Evolutionary conservation across 305 asterid genomes (phyloP), one percentile per base, ranked within the genome.

Genomic region (Plantago rigida): DNA sequence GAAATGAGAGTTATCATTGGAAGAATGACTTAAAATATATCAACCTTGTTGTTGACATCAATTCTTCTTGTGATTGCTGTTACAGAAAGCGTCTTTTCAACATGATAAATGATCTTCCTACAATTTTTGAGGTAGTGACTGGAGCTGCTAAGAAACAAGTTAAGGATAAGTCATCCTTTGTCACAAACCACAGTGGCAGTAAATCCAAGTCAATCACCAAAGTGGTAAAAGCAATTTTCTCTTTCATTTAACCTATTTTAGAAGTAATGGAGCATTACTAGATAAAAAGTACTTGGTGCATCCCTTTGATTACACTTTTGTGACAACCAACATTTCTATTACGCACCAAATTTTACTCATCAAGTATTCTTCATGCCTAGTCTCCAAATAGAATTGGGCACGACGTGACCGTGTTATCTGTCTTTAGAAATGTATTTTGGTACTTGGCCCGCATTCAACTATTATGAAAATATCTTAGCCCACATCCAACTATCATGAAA

Each of bases 51-150:
- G 45, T 41, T 62, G 29, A 50, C 58, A 59, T 70, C 64, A 47
- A 26, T 14, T 58, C 59, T 52, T 62, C 9, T 59, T 59, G 53
- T 60, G 65, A 45, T 8, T 46, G 17, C 60, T 56, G 44, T 51
- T 81, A 78, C 89, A 88, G 96, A 84, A 81, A 72, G 59, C 84
- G 80, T 50, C 85, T 86, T 49, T 88, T 86, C 84, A 75, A 71
- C 71, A 78, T 86, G 95, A 81, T 84, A 57, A 81, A 86, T 70
- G 95, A 84, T 46, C 85, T 84, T 71, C 96, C 96, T 1, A 86
- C 94, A 9, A 74, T 88, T 62, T 84, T 78, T 54, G 96, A 88
- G 76, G 90, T 79, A 15, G 88, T 88, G 74, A 79, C 87, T 0
- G 91, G 86, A 59, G 67, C 75, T 59, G 77, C 84, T 63, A 86